phyloP scores from a whole-genome alignment of 2,329 filamentous ascomycete genomes.

The Cladosporium sp. region DNA sequence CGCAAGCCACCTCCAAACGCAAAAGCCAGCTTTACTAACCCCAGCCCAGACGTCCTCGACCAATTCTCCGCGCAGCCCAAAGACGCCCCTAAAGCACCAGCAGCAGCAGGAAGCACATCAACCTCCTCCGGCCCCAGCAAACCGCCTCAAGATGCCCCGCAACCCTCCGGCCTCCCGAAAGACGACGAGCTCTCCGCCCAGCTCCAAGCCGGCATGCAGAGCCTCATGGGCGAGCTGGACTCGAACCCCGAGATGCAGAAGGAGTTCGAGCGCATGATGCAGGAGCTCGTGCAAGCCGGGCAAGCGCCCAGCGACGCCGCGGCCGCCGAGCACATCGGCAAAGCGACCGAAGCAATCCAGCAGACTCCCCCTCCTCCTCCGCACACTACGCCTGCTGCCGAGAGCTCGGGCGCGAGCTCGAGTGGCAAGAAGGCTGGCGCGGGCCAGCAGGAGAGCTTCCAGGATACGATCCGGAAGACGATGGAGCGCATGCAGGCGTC shows the following conservation, averaged over 20 bases:
- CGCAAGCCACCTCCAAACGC: background rate
- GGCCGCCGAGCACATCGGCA: conserved; percentile 27
- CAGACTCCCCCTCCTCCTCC: background rate
- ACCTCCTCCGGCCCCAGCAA: conserved; percentile 35
- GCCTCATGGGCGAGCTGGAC: conserved; percentile 67
- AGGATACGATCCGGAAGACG: conserved; percentile 85
- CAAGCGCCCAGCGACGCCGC: conserved; percentile 30
- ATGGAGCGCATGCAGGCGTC: conserved; percentile 96
- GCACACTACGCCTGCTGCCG: background rate
- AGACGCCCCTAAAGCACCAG: conserved; percentile 19
- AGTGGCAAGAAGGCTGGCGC: conserved; percentile 8
- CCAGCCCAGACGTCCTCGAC: conserved; percentile 73
- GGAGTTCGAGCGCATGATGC: conserved; percentile 57
- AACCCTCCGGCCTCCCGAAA: conserved; percentile 18
- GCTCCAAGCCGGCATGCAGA: conserved; percentile 84
- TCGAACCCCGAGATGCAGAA: conserved; percentile 60
- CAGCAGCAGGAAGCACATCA: conserved; percentile 22
- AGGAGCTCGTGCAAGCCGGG: conserved; percentile 49
- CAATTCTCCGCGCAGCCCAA: conserved; percentile 57
- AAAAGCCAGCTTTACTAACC: conserved; percentile 5
- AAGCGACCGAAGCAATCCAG: conserved; percentile 27
- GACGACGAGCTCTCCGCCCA: conserved; percentile 23
- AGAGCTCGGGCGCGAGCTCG: background rate
- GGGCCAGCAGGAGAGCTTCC: conserved; percentile 61
- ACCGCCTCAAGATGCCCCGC: conserved; percentile 20